Evolutionary conservation across 805 yeast genomes (phyloP), one percentile per base, ranked within the genome.

Genomic region (Starmerella apicola): DNA sequence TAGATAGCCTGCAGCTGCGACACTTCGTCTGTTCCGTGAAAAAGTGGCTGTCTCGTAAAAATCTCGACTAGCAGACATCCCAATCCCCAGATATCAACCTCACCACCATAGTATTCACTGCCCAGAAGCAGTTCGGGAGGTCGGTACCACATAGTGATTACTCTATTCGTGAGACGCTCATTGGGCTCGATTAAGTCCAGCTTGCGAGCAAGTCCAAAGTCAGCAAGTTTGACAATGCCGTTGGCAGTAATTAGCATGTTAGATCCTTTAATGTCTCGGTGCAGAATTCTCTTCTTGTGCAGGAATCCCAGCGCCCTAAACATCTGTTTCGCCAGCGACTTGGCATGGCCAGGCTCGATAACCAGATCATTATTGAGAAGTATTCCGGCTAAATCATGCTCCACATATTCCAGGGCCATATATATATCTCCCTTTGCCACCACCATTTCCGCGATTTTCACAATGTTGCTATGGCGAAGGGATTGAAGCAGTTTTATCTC

Each of bases 71-170:
- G 63, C 20, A 91, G 65, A 62, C 97, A 91, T 2, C 98, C 98
- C 45, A 84, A 77, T 0, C 97, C 95, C 98, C 98, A 91, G 50
- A 84, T 76, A 56, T 91, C 98, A 8, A 91, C 91, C 51, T 82
- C 95, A 30, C 84, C 63, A 0, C 86, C 91, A 60, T 91, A 91
- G 43, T 76, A 78, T 0, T 97, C 86, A 0, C 94, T 76, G 1
- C 98, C 98, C 42, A 91, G 60, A 28, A 91, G 63, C 24, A 91
- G 67, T 58, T 88, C 98, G 0, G 97, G 97, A 1, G 98, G 98
- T 43, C 98, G 71, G 58, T 91, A 88, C 98, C 98, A 91, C 28
- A 91, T 64, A 0, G 98, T 91, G 39, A 91, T 91, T 30, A 91
- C 97, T 41, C 98, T 64, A 57, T 91, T 91, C 2, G 98, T 88